Conservation (phyloP, 2,329 filamentous ascomycete genomes). For the Aspergillus sp. region DNA sequence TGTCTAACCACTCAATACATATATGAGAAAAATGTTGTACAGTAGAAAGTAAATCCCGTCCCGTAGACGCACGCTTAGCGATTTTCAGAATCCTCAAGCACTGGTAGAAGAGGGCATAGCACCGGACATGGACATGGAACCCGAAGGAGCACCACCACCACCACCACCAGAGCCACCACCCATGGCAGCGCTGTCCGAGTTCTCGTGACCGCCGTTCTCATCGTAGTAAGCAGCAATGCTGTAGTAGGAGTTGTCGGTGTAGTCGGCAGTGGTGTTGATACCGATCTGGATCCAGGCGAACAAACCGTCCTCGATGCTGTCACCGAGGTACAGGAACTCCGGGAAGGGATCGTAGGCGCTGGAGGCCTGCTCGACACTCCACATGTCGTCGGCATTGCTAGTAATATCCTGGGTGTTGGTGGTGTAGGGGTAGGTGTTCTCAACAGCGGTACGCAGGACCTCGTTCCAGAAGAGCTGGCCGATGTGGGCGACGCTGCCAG, state of each 20-base stretch:
- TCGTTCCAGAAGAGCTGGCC: conserved; percentile 56
- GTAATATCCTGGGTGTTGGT: conserved; percentile 36
- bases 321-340: conserved; percentile 57
- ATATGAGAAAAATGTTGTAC: background rate
- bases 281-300: conserved; percentile 55
- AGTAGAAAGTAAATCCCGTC: background rate
- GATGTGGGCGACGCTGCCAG: conserved; percentile 48
- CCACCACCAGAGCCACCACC: conserved; percentile 15
- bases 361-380: conserved; percentile 45
- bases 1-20: background rate
- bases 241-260: conserved; percentile 28
- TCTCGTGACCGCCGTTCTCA: conserved; percentile 26
- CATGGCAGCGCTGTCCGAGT: conserved; percentile 17
- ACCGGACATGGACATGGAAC: conserved; percentile 14
- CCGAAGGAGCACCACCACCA: conserved; percentile 16
- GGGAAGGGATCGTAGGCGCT: conserved; percentile 55
- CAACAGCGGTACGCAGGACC: conserved; percentile 47
- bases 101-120: conserved; percentile 5
- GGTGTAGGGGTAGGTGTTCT: conserved; percentile 43
- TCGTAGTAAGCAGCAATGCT: conserved; percentile 28
- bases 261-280: conserved; percentile 44
- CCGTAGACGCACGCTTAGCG: background rate
- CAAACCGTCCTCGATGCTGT: conserved; percentile 50
- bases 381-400: conserved; percentile 47
- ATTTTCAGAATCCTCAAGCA: background rate